These are phyloP conservation scores for Carex arenaria DNA, from an alignment of 202 grass and related monocot genomes.

Conservation along the genomic window DNA sequence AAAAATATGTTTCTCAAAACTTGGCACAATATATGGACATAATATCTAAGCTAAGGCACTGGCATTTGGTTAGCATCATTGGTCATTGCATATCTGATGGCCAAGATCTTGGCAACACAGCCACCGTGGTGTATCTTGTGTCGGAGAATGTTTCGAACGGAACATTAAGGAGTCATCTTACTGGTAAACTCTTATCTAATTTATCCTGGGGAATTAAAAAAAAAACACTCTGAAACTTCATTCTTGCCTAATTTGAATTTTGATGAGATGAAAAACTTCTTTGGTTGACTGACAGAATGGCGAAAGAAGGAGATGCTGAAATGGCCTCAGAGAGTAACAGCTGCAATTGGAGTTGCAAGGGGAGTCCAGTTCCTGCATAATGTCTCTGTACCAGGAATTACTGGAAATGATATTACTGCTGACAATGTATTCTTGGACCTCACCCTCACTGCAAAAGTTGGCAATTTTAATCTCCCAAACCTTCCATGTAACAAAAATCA, in stretches of 20 bases:
- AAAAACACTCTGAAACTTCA: neutral
- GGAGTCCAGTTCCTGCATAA: slow-evolving; percentile 88
- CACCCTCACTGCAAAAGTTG: slow-evolving; percentile 81
- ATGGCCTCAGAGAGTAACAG: slow-evolving; percentile 78
- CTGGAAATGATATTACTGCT: slow-evolving; percentile 54
- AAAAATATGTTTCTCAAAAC: slow-evolving; percentile 59
- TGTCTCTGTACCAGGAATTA: slow-evolving; percentile 50
- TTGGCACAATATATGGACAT: slow-evolving; percentile 76
- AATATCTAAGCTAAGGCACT: slow-evolving; percentile 68
- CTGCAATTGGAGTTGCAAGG: slow-evolving; percentile 60
- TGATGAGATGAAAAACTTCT: neutral
- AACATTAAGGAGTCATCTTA: slow-evolving; percentile 80
- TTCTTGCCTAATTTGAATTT: neutral
- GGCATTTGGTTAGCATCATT: slow-evolving; percentile 83
- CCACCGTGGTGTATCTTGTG: slow-evolving; percentile 46
- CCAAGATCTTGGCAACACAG: slow-evolving; percentile 42
- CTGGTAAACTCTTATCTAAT: slow-evolving; percentile 43
- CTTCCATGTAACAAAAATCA: slow-evolving; percentile 67
- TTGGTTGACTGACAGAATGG: slow-evolving; percentile 53
- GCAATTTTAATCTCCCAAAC: slow-evolving; percentile 57
- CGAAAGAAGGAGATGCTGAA: slow-evolving; percentile 93
- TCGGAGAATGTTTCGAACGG: slow-evolving; percentile 68
- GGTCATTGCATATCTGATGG: slow-evolving; percentile 61
- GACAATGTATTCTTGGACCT: slow-evolving; percentile 78
- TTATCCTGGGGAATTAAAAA: neutral